Percentiles rank a stretch among this genome's conserved stretches.
These are phyloP conservation scores for Diaporthe vexans DNA, from an alignment of 2,329 filamentous ascomycete species.

Conservation along the genomic window DNA sequence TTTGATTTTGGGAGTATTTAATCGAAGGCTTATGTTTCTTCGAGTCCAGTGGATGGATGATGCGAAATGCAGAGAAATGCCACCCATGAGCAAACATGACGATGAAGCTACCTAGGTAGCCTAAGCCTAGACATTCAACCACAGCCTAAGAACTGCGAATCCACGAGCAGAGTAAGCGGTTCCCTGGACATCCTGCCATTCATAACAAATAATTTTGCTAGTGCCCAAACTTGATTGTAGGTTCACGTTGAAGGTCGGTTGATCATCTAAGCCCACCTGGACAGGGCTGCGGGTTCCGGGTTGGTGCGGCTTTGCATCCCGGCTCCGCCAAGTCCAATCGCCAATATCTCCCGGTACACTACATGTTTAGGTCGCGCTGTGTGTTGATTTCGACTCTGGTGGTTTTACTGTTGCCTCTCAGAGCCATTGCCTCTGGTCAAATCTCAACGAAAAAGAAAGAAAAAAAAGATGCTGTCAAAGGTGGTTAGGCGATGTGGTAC, in stretches of 20 bases:
- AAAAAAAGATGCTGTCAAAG: not conserved
- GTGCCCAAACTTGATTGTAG: not conserved
- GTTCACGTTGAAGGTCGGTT: not conserved
- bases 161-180: not conserved
- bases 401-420: too few species aligned
- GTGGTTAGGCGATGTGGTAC: slow-evolving; percentile 44
- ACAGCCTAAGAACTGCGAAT: not conserved
- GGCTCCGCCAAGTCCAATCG: too few species aligned
- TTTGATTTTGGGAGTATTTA: not conserved
- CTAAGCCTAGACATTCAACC: not conserved
- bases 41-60: too few species aligned
- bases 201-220: not conserved
- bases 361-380: not conserved
- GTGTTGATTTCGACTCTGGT: not conserved
- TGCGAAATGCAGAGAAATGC: not conserved
- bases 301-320: not conserved
- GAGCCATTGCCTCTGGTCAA: too few species aligned
- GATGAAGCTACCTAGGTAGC: not conserved
- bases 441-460: not conserved
- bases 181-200: not conserved
- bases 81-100: not conserved
- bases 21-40: not conserved
- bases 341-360: not conserved
- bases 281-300: not conserved
- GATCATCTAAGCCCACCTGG: not conserved